Evolutionary conservation across 768 basidiomycete species (phyloP).

Genomic region (Melanogaster broomeanus): DNA sequence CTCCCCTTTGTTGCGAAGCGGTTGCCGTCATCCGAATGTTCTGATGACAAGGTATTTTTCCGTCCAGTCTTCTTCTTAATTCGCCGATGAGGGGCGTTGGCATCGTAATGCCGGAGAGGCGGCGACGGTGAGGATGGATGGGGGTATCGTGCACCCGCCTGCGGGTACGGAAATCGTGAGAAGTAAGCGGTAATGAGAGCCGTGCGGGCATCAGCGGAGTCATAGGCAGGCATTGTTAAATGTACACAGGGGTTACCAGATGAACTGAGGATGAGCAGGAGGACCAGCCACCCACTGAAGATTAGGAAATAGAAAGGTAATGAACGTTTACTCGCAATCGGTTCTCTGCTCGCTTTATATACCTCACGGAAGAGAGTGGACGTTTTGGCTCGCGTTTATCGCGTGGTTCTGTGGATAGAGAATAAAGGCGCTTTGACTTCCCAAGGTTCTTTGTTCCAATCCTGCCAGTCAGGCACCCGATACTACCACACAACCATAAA

Average conservation of each 20-base stretch:
- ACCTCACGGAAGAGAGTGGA: slow-evolving; percentile 4
- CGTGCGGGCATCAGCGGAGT: slow-evolving; percentile 37
- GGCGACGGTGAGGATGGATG: neutral
- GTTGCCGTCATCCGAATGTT: neutral
- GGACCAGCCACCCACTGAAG: slow-evolving; percentile 14
- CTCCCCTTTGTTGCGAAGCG: slow-evolving; percentile 21
- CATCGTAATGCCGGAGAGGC: slow-evolving; percentile 1
- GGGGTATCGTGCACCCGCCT: slow-evolving; percentile 11
- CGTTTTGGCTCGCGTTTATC: slow-evolving; percentile 15
- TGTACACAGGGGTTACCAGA: slow-evolving; percentile 1
- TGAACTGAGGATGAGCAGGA: neutral
- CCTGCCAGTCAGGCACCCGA: neutral
- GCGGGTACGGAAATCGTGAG: slow-evolving; percentile 22
- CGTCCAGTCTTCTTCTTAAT: neutral
- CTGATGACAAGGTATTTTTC: neutral
- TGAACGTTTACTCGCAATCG: neutral
- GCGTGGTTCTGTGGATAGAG: slow-evolving; percentile 9
- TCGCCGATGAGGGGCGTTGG: slow-evolving; percentile 2
- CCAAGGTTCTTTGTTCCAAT: slow-evolving; percentile 13
- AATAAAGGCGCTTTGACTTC: slow-evolving; percentile 16
- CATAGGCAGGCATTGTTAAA: slow-evolving; percentile 16
- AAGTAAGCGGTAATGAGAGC: slow-evolving; percentile 32
- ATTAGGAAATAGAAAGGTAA: neutral
- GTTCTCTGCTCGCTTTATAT: slow-evolving; percentile 23
- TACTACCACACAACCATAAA: neutral